Conservation (phyloP, 768 basidiomycete species). For the Cyclocybe cylindracea region DNA sequence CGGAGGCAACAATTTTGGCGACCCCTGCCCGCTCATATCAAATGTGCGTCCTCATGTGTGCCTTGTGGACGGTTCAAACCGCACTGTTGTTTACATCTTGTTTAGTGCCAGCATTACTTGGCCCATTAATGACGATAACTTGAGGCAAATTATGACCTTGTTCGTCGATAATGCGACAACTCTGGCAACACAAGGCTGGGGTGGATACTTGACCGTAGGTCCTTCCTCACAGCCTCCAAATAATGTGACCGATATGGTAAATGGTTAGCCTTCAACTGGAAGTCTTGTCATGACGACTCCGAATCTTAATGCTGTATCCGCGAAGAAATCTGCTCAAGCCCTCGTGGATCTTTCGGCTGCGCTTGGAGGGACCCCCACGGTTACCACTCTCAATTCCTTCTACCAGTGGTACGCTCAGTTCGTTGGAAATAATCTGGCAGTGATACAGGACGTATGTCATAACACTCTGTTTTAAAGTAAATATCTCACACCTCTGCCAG, state of each 20-base stretch:
- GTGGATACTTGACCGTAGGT: constrained; percentile 20
- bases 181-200: constrained; percentile 12
- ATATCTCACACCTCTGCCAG: constrained; percentile 11
- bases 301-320: constrained; percentile 19
- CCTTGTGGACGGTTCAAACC: neutral
- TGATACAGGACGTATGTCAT: constrained; percentile 21
- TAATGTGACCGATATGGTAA: neutral
- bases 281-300: constrained; percentile 30
- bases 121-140: constrained; percentile 8
- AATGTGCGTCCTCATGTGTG: constrained; percentile 5
- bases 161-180: constrained; percentile 15
- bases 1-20: constrained; percentile 14
- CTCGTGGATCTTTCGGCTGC: constrained; percentile 18
- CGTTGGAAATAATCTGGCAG: constrained; percentile 16
- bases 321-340: constrained; percentile 26
- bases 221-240: neutral
- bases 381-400: constrained; percentile 18
- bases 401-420: constrained; percentile 21
- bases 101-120: constrained; percentile 13
- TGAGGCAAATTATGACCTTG: constrained; percentile 2
- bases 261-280: constrained; percentile 16
- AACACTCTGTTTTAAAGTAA: constrained; percentile 1
- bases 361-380: constrained; percentile 17
- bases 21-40: constrained; percentile 10
- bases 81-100: neutral